These are phyloP conservation scores for Stachybotrys echinatus DNA, from an alignment of 2,329 filamentous ascomycete species.

Conservation along the genomic window DNA sequence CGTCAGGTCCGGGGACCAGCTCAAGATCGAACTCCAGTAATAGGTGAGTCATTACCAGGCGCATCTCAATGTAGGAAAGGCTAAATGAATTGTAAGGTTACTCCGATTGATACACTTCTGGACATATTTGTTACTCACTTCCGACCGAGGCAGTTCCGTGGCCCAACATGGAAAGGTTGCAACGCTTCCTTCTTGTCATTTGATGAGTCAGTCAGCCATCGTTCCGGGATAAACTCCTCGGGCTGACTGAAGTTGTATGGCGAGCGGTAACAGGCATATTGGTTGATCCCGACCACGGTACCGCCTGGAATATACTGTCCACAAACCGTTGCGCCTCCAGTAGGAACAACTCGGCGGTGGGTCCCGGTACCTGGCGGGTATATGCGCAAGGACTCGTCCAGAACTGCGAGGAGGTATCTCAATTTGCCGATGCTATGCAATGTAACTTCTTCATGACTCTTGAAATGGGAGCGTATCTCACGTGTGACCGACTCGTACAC, in stretches of 20 bases:
- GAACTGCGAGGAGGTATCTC: not conserved
- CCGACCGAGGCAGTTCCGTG: not conserved
- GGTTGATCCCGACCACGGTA: not conserved
- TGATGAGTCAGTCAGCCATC: not conserved
- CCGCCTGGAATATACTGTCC: not conserved
- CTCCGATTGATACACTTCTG: not conserved
- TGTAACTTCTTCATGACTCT: not conserved
- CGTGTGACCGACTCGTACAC: not conserved
- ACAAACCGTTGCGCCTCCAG: not conserved
- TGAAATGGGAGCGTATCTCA: not conserved
- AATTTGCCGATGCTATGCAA: not conserved
- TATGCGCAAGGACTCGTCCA: not conserved
- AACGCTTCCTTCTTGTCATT: not conserved
- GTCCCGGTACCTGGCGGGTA: not conserved
- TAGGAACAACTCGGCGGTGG: not conserved
- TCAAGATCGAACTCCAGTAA: not conserved
- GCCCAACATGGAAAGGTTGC: not conserved
- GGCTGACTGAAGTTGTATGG: not conserved
- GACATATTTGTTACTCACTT: not conserved
- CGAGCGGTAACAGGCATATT: not conserved
- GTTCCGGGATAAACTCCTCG: not conserved
- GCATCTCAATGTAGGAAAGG: not conserved
- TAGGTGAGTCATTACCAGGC: not conserved
- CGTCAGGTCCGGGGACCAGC: not conserved
- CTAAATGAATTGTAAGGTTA: not conserved